phyloP scores from a whole-genome alignment of 2,329 filamentous ascomycete genomes.

The Fusarium sp. region DNA sequence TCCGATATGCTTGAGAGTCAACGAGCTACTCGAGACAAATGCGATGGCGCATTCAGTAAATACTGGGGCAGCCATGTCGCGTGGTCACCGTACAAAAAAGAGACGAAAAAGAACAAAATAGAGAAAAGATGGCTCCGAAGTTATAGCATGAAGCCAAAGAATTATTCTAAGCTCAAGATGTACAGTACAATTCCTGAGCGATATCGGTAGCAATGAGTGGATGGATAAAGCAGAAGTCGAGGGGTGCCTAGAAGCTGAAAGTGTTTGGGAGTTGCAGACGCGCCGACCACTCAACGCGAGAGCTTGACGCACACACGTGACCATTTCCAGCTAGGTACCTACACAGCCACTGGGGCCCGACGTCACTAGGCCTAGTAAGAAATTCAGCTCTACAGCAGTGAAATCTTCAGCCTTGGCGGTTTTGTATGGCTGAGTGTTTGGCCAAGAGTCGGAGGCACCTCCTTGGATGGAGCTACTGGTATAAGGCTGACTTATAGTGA shows the following conservation, averaged over 20 bases:
- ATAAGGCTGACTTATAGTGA: too few relatives aligned
- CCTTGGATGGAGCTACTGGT: too few relatives aligned
- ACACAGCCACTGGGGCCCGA: too few relatives aligned
- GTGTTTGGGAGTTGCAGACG: conserved; percentile 27
- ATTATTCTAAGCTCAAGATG: conserved; percentile 1
- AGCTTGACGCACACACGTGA: conserved; percentile 48
- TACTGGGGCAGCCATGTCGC: conserved; percentile 52
- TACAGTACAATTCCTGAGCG: background rate
- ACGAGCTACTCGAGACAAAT: conserved; percentile 60
- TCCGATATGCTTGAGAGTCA: conserved; percentile 58
- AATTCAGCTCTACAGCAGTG: too few relatives aligned
- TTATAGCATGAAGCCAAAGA: conserved; percentile 32
- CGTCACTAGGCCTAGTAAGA: too few relatives aligned
- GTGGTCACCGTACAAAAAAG: conserved; percentile 10
- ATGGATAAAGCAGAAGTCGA: conserved; percentile 11
- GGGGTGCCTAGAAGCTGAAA: conserved; percentile 25
- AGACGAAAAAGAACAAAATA: conserved; percentile 16
- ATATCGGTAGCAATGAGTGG: conserved; percentile 1
- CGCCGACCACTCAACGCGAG: conserved; percentile 51
- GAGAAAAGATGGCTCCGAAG: background rate
- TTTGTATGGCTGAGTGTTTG: too few relatives aligned
- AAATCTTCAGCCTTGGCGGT: too few relatives aligned
- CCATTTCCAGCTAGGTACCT: too few relatives aligned
- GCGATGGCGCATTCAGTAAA: conserved; percentile 61
- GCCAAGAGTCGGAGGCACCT: too few relatives aligned